Base-by-base conservation (phyloP, 176 grass and related monocot genomes). In the Aegilops bicornis region DNA sequence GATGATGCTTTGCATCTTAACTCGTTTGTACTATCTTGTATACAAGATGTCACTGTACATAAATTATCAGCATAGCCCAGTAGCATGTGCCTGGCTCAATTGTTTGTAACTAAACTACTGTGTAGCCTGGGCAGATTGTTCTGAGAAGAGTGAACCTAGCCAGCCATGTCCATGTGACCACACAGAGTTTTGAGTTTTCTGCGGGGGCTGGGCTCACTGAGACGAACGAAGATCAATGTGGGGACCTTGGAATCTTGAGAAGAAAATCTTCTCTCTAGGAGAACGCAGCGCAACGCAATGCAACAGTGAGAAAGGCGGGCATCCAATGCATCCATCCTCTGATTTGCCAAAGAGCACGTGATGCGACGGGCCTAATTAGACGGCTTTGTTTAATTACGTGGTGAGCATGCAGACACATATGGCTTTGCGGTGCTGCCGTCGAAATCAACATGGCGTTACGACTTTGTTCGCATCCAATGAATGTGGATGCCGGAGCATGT, bases 331-430 rank as follows among this genome's bases (percentile, higher is more conserved):
- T 36, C 67, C 36, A 36, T 45, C 82, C 10, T 35, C 54, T 40
- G 33, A 39, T 85, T 67, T 19, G 13, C 72, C 20, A 50, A 65
- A 67, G n/a, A 84, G 77, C 73, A 78, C 8, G 60, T 67, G 27
- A 6, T 76, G 60, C 52, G 27, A 10, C 75, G 7, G 19, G 20
- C 31, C 69, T 43, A 43, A 84, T 30, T 12, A 64, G 39, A 24
- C 31, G 32, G 17, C 11, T 35, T 23, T 81, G 33, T 52, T 69
- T 7, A 68, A 82, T 80, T 45, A 47, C 24, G 29, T 31, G 78
- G 78, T 29, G 60, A 45, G 60, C 40, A 24, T 82, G 42, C 25
- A 0, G 5, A 35, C 27, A 35, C 52, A 45, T 63, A 62, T 22
- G 25, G 32, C n/a, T 73, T 42, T 10, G 5, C 19, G 5, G n/a